Evolutionary conservation across 2,329 filamentous ascomycete species (phyloP), one percentile per base, ranked within the genome.

Genomic region (Microdochium nivale): DNA sequence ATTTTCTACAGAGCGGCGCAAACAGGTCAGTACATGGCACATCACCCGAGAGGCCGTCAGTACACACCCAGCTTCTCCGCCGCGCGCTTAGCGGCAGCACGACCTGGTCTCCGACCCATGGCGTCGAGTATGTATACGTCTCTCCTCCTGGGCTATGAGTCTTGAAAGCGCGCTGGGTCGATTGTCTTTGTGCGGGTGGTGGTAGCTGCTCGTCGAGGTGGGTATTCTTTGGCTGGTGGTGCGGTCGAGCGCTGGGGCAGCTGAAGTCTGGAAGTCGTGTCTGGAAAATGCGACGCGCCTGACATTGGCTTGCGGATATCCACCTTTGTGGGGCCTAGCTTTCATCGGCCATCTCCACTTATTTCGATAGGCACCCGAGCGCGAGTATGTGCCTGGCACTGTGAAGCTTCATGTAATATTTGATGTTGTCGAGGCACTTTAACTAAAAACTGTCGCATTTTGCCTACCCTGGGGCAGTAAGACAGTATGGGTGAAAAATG

Each of bases 51-150:
- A 21, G 47, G 25, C 54, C 49, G 55, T 21, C 25, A 21, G 25
- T 32, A 60, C 66, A 55, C 62, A 73, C 71, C 71, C 43, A 74
- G 64, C 27, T 70, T 72, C 30, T 69, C 67, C 43, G 70, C 69
- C 25, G 71, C 71, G 52, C 70, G 68, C 58, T 70, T 68, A 44
- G 71, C 71, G 47, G 71, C 71, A 25, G 71, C 71, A 53, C 71
- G 70, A 54, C 70, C 68, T 23, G 71, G 72, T 49, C 71, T 66
- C 43, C 66, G 67, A 58, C 62, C 65, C 65, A 65, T 66, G 25
- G 25, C 23, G 43, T 19, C 24, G 10, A 24, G 13, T 8, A 47
- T 3, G n/a, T 11, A 24, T 25, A 24, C n/a, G 13, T 27, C 19
- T 24, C 7, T 19, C 9, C 13, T 23, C 9, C 40, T 19, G 21